Percentiles rank a stretch among this genome's conserved stretches.
Conservation (phyloP, 192 early-diverging fungal species). For the Podila clonocystis region DNA sequence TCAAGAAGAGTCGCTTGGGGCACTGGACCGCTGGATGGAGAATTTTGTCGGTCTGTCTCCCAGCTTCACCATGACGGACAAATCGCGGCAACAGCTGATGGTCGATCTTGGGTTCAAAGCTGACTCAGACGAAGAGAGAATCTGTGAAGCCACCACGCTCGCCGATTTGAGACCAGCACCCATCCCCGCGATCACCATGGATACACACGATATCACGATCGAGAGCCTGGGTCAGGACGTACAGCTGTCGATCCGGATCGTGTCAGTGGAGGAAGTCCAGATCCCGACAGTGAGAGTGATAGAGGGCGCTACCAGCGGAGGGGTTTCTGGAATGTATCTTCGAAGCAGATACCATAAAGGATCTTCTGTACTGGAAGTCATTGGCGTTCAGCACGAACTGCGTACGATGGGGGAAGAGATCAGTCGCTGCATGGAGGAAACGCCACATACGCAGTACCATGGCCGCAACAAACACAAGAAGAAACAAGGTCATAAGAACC, state of each 20-base stretch:
- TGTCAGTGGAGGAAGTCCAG: not conserved
- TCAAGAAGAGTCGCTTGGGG: not conserved
- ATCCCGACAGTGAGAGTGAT: slow-evolving; percentile 1
- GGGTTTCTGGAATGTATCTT: not conserved
- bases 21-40: not conserved
- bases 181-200: not conserved
- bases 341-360: not conserved
- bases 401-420: not conserved
- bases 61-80: not conserved
- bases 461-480: not conserved
- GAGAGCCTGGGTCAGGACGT: not conserved
- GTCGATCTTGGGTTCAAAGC: not conserved
- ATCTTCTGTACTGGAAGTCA: not conserved
- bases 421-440: not conserved
- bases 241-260: not conserved
- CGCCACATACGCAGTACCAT: not conserved
- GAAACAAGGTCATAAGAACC: not conserved
- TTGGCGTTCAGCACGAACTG: not conserved
- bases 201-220: slow-evolving; percentile 1
- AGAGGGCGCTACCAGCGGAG: not conserved
- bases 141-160: not conserved
- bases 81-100: not conserved
- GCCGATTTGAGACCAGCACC: not conserved
- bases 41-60: not conserved
- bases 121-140: too few species aligned